Evolutionary conservation across 495 filamentous ascomycete genomes (phyloP), one percentile per base, ranked within the genome.

Genomic region (Xylaria scruposa): DNA sequence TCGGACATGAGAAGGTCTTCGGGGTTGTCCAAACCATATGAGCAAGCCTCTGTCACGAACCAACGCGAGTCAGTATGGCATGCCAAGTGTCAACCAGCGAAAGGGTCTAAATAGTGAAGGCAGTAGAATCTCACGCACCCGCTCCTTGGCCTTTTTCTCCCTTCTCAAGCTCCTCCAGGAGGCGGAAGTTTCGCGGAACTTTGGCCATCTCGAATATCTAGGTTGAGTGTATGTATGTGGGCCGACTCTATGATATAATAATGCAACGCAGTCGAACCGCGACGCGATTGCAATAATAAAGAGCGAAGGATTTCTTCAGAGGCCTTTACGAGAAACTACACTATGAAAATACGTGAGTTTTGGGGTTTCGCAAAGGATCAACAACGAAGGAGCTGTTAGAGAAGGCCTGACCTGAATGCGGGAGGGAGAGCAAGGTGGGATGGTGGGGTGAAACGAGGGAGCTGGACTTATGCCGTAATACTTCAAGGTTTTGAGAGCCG

Each of bases 141-240:
- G 95, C 94, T 76, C 97, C 95, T 62, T 95, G 85, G 56, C 97
- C 96, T 81, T 98, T 99, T 86, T 99, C 96, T 74, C 96, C 96
- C 85, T 98, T 98, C 86, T 99, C 96, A 3, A 99, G 88, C 90
- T 99, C 96, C 79, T 97, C 97, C 24, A 99, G 88, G 74, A 99
- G 89, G 75, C 95, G 89, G 79, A 99, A 99, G 83, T 98, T 98
- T 77, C 96, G 88, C 49, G 96, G 96, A 44, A 99, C 88, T 78
- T 97, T 97, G 47, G 96, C 93, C 91, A 73, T 76, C 24, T 63
- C 72, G 62, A 46, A 46, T 64, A 59, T 59, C 21, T 54, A 10
- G 49, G 15, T 10, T 4, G 19, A 10, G 15, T 60, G 15, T 17
- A 5, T 42, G 33, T 53, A 31, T n/a, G 40, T 58, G 36, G 53